phyloP scores from a whole-genome alignment of 495 filamentous ascomycete species.

The Penicillium antarcticum region DNA sequence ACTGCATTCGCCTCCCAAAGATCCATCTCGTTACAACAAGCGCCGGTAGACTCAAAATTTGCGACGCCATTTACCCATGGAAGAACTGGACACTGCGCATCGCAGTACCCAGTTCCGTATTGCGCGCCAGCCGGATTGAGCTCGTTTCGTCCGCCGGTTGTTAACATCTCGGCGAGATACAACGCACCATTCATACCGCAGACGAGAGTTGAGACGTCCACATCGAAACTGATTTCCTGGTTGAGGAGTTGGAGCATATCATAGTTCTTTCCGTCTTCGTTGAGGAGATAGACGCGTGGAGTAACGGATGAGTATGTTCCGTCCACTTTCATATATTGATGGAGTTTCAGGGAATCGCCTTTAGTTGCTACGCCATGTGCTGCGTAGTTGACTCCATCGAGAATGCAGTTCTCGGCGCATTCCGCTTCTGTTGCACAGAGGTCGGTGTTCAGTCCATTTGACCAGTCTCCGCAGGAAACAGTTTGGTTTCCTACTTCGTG shows the following conservation, averaged over 20 bases:
- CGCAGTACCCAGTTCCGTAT: constrained; percentile 71
- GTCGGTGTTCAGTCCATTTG: constrained; percentile 36
- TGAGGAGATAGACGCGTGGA: constrained; percentile 61
- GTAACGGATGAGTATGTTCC: constrained; percentile 35
- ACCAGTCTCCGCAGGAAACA: constrained; percentile 27
- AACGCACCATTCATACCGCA: constrained; percentile 70
- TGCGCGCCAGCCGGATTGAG: constrained; percentile 59
- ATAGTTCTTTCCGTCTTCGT: constrained; percentile 51
- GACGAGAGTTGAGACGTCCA: constrained; percentile 56
- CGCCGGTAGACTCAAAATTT: constrained; percentile 46
- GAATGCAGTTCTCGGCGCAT: constrained; percentile 48
- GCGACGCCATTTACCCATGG: constrained; percentile 58
- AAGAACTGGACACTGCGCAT: constrained; percentile 58
- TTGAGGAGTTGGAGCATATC: constrained; percentile 56
- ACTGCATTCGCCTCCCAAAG: constrained; percentile 61
- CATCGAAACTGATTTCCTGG: constrained; percentile 60
- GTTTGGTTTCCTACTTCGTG: constrained; percentile 33
- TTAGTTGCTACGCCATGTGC: constrained; percentile 42
- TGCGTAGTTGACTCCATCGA: constrained; percentile 51
- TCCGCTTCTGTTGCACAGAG: constrained; percentile 45
- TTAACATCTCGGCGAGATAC: constrained; percentile 62
- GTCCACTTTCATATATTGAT: constrained; percentile 35
- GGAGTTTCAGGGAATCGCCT: constrained; percentile 39
- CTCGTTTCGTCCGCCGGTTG: constrained; percentile 49
- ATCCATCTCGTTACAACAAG: constrained; percentile 63